A percentile compares a stretch with the other conserved stretches of the same genome.
These are phyloP conservation scores for Mycena citricolor DNA, from an alignment of 1,284 basidiomycete genomes.

Conservation along the genomic window DNA sequence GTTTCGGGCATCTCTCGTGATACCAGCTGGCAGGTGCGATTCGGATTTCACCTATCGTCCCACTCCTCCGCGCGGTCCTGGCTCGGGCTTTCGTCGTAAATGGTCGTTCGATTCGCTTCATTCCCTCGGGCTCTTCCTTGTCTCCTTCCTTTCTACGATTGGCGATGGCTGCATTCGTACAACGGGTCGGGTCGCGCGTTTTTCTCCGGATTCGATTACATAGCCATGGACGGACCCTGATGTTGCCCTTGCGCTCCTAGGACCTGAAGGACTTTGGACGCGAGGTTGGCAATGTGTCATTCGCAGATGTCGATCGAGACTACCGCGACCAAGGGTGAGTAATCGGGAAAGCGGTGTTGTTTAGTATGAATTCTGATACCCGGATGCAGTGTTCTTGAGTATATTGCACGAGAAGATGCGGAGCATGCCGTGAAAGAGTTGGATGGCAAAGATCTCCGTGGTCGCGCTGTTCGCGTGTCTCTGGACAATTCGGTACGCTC, in stretches of 20 bases:
- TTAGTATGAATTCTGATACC: too few relatives aligned
- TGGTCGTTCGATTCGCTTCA: conserved; percentile 4
- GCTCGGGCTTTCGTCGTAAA: background rate
- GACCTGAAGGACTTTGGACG: conserved; percentile 97
- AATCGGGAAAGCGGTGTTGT: too few relatives aligned
- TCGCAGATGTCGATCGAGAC: conserved; percentile 90
- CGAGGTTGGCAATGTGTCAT: conserved; percentile 86
- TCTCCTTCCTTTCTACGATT: conserved; percentile 4
- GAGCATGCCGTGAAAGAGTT: conserved; percentile 88
- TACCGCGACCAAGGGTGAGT: conserved; percentile 81
- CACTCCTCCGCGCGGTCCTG: conserved; percentile 1
- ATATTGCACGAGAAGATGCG: conserved; percentile 82
- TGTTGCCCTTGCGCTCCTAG: conserved; percentile 54
- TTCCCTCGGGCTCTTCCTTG: conserved; percentile 3
- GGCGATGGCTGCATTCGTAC: conserved; percentile 8
- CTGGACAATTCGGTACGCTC: conserved; percentile 63
- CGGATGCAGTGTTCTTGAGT: conserved; percentile 83
- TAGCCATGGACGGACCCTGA: conserved; percentile 39
- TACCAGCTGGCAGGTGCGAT: conserved; percentile 95
- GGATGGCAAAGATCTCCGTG: conserved; percentile 80
- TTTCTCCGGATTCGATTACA: conserved; percentile 20
- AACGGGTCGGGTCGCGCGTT: conserved; percentile 16
- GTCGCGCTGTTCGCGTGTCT: conserved; percentile 72
- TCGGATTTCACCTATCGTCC: background rate
- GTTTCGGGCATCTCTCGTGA: conserved; percentile 87